Conservation (phyloP, 2,329 filamentous ascomycete species). For the Massarina eburnea region DNA sequence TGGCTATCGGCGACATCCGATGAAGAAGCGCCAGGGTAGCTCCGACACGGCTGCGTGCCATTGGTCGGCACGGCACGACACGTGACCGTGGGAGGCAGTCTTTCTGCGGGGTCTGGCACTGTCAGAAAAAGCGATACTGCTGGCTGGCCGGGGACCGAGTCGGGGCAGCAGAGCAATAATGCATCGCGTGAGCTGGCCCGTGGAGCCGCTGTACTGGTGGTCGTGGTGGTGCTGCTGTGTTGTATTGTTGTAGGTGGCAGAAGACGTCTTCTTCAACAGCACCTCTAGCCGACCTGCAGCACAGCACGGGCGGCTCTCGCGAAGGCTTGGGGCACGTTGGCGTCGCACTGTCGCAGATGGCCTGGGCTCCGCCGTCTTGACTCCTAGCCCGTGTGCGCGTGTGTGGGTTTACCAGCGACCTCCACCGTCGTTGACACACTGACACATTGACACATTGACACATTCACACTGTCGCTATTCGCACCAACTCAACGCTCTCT, state of each 20-base stretch:
- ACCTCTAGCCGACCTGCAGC: conserved; percentile 2
- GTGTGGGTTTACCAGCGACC: not conserved
- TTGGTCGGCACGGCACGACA: conserved; percentile 15
- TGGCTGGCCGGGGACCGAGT: conserved; percentile 11
- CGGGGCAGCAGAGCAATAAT: conserved; percentile 15
- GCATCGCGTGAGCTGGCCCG: not conserved
- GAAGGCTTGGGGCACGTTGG: not conserved
- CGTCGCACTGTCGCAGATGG: too few species aligned
- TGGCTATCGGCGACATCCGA: conserved; percentile 40
- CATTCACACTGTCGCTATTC: conserved; percentile 9
- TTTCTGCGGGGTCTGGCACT: conserved; percentile 12
- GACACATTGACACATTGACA: too few species aligned
- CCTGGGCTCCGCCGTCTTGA: too few species aligned
- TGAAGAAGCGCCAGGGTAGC: conserved; percentile 9
- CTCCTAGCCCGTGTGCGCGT: too few species aligned
- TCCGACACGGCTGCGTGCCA: conserved; percentile 4
- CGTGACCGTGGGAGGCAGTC: conserved; percentile 24
- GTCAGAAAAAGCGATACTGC: conserved; percentile 10
- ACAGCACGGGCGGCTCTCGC: too few species aligned
- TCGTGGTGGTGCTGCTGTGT: too few species aligned
- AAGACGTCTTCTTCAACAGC: not conserved
- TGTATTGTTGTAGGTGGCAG: too few species aligned
- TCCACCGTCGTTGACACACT: not conserved
- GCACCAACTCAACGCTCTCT: conserved; percentile 12
- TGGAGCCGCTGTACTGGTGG: too few species aligned